Conservation (phyloP, 1,284 basidiomycete species). For the Sanghuangporus sanghuang region DNA sequence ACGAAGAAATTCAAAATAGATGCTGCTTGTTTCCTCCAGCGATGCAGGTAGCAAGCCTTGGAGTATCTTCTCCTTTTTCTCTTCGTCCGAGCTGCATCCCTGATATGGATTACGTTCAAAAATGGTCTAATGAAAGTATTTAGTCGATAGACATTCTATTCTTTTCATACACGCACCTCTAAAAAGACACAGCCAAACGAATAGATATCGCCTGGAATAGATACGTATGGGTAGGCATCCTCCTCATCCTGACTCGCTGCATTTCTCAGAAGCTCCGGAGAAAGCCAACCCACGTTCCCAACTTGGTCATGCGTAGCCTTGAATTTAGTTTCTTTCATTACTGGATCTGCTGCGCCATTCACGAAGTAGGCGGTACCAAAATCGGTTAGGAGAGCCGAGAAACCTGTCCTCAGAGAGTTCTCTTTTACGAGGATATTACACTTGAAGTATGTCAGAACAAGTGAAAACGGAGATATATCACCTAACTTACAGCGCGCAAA, state of each 20-base stretch:
- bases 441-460: background rate
- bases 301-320: background rate
- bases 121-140: background rate
- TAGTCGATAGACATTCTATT: background rate
- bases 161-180: background rate
- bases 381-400: constrained; percentile 1
- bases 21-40: background rate
- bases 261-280: constrained; percentile 1
- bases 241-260: background rate
- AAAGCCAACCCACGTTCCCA: background rate
- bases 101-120: background rate
- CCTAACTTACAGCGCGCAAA: background rate
- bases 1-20: background rate
- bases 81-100: background rate
- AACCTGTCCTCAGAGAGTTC: background rate
- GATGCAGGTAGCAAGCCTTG: background rate
- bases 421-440: constrained; percentile 6
- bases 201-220: constrained; percentile 3
- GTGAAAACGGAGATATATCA: background rate
- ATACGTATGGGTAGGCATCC: background rate
- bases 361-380: constrained; percentile 1
- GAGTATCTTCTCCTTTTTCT: background rate
- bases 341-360: background rate
- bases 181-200: constrained; percentile 11
- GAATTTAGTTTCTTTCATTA: background rate